These are phyloP conservation scores for Solanum okadae DNA, from an alignment of 257 asterid genomes.

Conservation along the genomic window DNA sequence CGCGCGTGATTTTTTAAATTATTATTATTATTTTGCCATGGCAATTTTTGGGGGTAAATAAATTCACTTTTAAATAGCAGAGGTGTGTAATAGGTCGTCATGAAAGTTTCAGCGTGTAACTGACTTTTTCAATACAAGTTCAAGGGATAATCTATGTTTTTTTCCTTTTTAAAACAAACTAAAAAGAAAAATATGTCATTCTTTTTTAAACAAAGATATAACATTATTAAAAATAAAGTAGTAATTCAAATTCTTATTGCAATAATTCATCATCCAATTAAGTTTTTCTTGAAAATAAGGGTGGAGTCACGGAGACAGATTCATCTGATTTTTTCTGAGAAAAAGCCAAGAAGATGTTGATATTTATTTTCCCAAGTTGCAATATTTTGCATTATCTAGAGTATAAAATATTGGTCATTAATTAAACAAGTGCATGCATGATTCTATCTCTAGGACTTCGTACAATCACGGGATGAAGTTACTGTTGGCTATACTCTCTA, in stretches of 20 bases:
- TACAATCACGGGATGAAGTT: not conserved
- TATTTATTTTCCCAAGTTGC: not conserved
- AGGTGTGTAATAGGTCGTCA: no score
- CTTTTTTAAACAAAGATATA: no score
- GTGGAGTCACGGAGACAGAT: not conserved
- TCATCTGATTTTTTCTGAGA: not conserved
- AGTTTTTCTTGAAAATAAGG: not conserved
- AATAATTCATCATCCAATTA: not conserved
- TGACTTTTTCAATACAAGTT: no score
- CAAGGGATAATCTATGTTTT: no score
- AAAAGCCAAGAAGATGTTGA: not conserved
- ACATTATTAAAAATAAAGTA: not conserved
- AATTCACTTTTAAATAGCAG: no score
- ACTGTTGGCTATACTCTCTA: not conserved
- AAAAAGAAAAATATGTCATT: no score
- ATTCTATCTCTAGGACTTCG: not conserved
- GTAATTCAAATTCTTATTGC: not conserved
- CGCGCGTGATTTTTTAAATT: no score
- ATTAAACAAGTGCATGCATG: not conserved
- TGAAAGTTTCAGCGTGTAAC: no score
- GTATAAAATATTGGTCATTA: not conserved
- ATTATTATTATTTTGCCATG: no score
- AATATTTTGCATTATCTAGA: not conserved
- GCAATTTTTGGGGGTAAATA: no score
- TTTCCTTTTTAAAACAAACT: no score